Evolutionary conservation across 768 basidiomycete species (phyloP).

Genomic region (Ramaria rubella): DNA sequence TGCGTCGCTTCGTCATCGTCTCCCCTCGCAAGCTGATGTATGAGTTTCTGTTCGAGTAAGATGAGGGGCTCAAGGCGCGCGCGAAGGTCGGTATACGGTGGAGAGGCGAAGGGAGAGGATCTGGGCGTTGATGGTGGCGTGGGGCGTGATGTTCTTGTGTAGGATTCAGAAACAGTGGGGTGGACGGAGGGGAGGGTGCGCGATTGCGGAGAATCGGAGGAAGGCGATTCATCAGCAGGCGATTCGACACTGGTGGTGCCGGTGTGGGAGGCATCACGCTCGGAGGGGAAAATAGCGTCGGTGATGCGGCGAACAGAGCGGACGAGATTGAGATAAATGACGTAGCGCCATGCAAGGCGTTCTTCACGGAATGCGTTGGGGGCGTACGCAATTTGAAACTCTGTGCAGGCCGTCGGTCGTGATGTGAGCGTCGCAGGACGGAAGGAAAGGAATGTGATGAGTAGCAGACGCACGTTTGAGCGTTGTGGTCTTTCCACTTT

Average conservation of each 20-base stretch:
- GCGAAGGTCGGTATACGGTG: constrained; percentile 1
- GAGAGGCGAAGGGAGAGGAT: constrained; percentile 47
- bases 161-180: constrained; percentile 23
- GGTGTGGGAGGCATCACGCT: background rate
- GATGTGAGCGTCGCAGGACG: constrained; percentile 6
- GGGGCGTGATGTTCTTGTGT: constrained; percentile 29
- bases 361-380: constrained; percentile 73
- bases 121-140: constrained; percentile 48
- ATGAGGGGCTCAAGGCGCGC: constrained; percentile 56
- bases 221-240: constrained; percentile 51
- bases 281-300: constrained; percentile 23
- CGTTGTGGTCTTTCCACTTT: constrained; percentile 85
- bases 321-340: constrained; percentile 84
- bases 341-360: constrained; percentile 78
- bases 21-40: constrained; percentile 56
- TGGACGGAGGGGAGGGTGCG: constrained; percentile 45
- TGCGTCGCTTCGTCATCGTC: constrained; percentile 60
- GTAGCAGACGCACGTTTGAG: constrained; percentile 66
- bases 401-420: constrained; percentile 32
- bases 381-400: constrained; percentile 78
- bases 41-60: constrained; percentile 65
- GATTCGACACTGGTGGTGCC: constrained; percentile 73
- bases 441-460: constrained; percentile 5
- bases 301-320: constrained; percentile 69
- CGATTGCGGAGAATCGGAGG: constrained; percentile 49